Base-by-base conservation (phyloP, 2,329 filamentous ascomycete genomes). In the Alternaria infectoria region DNA sequence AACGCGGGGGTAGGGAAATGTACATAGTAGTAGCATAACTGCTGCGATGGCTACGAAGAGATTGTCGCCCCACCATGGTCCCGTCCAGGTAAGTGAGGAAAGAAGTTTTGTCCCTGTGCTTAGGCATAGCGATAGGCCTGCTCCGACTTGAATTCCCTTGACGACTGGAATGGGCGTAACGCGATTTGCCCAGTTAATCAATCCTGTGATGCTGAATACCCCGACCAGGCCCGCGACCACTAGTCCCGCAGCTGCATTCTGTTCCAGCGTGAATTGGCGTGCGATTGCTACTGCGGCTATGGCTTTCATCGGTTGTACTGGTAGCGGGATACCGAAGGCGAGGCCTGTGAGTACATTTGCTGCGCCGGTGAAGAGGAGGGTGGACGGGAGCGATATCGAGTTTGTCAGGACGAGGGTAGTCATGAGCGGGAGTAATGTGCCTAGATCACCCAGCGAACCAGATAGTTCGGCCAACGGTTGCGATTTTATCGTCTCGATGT, bases 141-240 rank as follows among this genome's bases (percentile, higher is more conserved):
- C 95, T 40, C 95, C 95, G 51, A 97, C 88, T 80, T 98, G 96
- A 69, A 98, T 97, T 28, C 95, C 95, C 77, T 97, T 97, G 57
- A 98, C 90, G 0, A 98, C 91, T 0, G 94, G 92, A 13, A 94
- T 88, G 0, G 95, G 95, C 9, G 96, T 91, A 13, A 89, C 84
- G n/a, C 84, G 81, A 9, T 91, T 90, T 55, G 93, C 89, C 85
- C 89, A 91, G 61, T 85, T 86, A 30, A 97, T 83, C n/a, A 96
- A 81, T 1, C 95, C 93, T 0, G 93, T 96, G 5, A 89, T 76
- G 74, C 91, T 94, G 77, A 97, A 89, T 1, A 96, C 7, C 9
- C 95, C 85, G 9, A 97, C 90, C 21, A 90, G 86, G 7, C 83
- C 82, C 2, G 90, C 89, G 32, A 97, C 93, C 61, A 93, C 91